phyloP scores from a whole-genome alignment of 164 flowering plant genomes.

The Vitis cinerea region DNA sequence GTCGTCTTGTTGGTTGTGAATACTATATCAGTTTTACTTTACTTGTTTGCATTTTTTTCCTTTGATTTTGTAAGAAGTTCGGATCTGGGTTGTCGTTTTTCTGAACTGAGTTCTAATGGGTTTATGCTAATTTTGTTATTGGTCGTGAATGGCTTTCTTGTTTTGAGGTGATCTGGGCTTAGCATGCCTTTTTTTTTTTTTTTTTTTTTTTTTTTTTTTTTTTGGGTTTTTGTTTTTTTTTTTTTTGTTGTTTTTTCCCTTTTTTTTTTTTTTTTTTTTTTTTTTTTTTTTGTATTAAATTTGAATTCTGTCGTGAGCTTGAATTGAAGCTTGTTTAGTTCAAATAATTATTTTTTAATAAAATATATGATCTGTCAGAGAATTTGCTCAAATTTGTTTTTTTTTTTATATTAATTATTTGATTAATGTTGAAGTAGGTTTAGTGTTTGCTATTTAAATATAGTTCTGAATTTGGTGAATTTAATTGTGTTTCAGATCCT shows the following conservation, averaged over 20 bases:
- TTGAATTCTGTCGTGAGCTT: conserved; percentile 1
- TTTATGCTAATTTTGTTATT: no score
- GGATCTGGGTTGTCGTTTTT: no score
- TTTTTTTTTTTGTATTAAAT: neutral
- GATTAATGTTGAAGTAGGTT: neutral
- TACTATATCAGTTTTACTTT: neutral
- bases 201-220: neutral
- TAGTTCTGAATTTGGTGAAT: no score
- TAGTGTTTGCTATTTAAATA: no score
- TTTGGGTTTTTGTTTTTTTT: neutral
- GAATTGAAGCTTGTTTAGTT: conserved; percentile 1
- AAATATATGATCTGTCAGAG: neutral
- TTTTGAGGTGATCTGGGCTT: no score
- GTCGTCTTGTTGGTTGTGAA: neutral
- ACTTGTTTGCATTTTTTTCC: conserved; percentile 1
- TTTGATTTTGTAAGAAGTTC: neutral
- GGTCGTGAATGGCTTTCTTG: no score
- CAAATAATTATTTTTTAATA: neutral
- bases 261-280: no score
- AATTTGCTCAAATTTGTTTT: neutral
- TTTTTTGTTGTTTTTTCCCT: no score
- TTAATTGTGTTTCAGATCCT: no score
- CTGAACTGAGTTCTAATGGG: no score
- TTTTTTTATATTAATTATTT: conserved; percentile 1
- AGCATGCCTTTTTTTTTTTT: no score